phyloP scores from a whole-genome alignment of 1,284 basidiomycete species.

The Ceratobasidium sp. region DNA sequence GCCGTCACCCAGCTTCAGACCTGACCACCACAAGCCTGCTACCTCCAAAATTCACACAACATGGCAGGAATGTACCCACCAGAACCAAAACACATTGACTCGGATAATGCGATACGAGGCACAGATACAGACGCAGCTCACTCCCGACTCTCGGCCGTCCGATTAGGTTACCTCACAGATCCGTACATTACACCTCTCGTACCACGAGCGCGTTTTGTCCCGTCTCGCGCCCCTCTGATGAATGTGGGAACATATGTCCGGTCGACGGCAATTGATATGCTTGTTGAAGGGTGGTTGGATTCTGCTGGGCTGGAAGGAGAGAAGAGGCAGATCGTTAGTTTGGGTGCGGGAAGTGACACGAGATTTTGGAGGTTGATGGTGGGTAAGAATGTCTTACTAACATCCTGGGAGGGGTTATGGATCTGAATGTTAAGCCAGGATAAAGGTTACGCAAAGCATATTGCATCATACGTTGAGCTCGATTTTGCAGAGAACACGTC shows the following conservation, averaged over 20 bases:
- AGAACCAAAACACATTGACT: slow-evolving; percentile 34
- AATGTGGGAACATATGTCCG: slow-evolving; percentile 95
- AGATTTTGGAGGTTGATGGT: slow-evolving; percentile 91
- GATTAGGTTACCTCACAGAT: slow-evolving; percentile 78
- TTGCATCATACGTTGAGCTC: slow-evolving; percentile 82
- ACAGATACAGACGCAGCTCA: slow-evolving; percentile 80
- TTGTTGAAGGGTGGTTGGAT: slow-evolving; percentile 78
- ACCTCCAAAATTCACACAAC: not conserved
- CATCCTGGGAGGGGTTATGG: not conserved
- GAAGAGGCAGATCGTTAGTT: slow-evolving; percentile 77
- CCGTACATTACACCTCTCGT: slow-evolving; percentile 73
- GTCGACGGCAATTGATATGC: slow-evolving; percentile 79
- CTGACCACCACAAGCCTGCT: not conserved
- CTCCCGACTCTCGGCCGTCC: slow-evolving; percentile 82
- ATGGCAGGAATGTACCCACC: slow-evolving; percentile 1
- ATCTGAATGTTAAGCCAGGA: slow-evolving; percentile 58
- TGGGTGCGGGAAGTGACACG: slow-evolving; percentile 94
- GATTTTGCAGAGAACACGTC: slow-evolving; percentile 89
- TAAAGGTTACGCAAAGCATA: slow-evolving; percentile 42
- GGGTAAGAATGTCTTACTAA: slow-evolving; percentile 55
- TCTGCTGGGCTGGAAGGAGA: slow-evolving; percentile 55
- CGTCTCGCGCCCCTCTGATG: slow-evolving; percentile 83
- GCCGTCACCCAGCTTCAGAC: not conserved
- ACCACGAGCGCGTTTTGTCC: slow-evolving; percentile 70
- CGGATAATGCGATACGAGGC: slow-evolving; percentile 71